These are phyloP conservation scores for Dioscorea zingiberensis DNA, from an alignment of 106 monocot species.

Conservation along the genomic window DNA sequence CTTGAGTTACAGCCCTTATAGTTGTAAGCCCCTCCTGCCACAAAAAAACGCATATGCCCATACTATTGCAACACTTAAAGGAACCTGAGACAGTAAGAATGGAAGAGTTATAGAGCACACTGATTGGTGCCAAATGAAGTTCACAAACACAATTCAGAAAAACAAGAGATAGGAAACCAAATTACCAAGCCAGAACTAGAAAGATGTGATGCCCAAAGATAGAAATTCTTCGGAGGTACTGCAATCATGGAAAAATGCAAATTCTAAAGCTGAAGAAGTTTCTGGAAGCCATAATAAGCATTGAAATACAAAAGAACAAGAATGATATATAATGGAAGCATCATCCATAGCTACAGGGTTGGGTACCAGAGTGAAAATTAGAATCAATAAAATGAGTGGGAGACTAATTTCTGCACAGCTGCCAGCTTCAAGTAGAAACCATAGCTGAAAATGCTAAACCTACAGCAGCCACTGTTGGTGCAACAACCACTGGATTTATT, in stretches of 20 bases:
- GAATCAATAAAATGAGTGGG: constrained; percentile 77
- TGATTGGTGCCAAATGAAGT: neutral
- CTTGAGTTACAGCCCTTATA: constrained; percentile 74
- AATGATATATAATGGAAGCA: too few relatives aligned
- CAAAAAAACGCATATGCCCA: constrained; percentile 99
- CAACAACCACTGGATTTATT: constrained; percentile 96
- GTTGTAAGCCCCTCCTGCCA: constrained; percentile 85
- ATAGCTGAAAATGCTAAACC: constrained; percentile 95
- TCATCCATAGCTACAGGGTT: neutral
- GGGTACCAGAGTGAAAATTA: constrained; percentile 87
- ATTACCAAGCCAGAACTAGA: constrained; percentile 87
- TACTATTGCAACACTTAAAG: constrained; percentile 76
- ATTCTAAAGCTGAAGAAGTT: neutral
- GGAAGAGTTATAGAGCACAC: neutral
- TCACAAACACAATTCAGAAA: neutral
- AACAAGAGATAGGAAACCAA: constrained; percentile 7
- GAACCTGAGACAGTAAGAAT: constrained; percentile 46
- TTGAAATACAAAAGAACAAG: too few relatives aligned
- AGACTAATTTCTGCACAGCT: constrained; percentile 83
- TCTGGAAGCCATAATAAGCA: too few relatives aligned
- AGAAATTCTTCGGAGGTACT: constrained; percentile 83
- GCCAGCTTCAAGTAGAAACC: constrained; percentile 98
- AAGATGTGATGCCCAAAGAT: constrained; percentile 82
- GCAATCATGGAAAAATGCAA: constrained; percentile 21
- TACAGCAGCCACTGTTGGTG: constrained; percentile 82